Evolutionary conservation across 768 basidiomycete genomes (phyloP).

Genomic region (Leucosporidium yakuticum): DNA sequence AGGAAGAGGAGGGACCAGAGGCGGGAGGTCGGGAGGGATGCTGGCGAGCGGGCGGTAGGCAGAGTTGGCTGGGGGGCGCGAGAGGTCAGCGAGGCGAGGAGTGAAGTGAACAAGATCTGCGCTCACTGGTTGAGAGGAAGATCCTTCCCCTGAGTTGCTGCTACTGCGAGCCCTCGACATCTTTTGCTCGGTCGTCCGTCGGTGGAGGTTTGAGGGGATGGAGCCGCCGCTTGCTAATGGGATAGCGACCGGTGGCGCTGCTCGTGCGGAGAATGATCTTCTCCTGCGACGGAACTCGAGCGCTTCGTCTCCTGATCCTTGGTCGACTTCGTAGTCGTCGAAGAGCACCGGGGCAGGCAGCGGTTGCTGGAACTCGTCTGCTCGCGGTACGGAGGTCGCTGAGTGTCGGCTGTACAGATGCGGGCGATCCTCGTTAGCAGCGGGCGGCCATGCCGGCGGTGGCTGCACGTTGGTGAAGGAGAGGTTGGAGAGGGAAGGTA

Average conservation of each 20-base stretch:
- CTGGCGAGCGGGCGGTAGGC: background rate
- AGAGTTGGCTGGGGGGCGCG: background rate
- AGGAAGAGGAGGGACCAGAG: conserved; percentile 23
- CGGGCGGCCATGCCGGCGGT: background rate
- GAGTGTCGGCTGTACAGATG: background rate
- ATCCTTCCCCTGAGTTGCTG: too few relatives aligned
- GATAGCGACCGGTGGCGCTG: background rate
- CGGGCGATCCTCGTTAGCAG: background rate
- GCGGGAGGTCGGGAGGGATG: conserved; percentile 1
- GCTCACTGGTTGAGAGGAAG: background rate
- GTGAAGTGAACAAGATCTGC: background rate
- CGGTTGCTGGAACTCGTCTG: background rate
- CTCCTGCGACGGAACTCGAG: conserved; percentile 19
- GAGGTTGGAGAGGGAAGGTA: conserved; percentile 14
- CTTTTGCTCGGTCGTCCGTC: background rate
- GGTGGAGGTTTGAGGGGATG: background rate
- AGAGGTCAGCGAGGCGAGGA: background rate
- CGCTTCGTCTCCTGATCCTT: conserved; percentile 1
- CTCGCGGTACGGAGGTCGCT: background rate
- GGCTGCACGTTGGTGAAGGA: background rate
- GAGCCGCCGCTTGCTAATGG: background rate
- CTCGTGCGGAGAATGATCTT: too few relatives aligned
- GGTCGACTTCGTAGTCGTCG: background rate
- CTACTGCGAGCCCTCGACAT: background rate
- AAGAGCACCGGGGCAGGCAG: background rate